phyloP scores from a whole-genome alignment of 2,329 filamentous ascomycete genomes.

The Paecilomyces fulvus region DNA sequence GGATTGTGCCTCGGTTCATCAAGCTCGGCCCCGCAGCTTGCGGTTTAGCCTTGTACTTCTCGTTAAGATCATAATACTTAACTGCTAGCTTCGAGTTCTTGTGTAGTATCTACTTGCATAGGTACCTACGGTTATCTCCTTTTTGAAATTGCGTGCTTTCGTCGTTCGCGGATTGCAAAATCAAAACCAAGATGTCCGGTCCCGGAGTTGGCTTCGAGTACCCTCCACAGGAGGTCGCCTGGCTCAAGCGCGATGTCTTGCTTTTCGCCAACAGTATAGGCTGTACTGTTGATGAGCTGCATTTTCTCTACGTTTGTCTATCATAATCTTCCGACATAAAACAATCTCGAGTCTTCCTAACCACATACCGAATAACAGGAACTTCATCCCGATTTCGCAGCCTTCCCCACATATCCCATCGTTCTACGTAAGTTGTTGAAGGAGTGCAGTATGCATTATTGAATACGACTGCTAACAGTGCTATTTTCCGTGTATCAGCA shows the following conservation, averaged over 20 bases:
- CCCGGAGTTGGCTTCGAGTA: conserved; percentile 69
- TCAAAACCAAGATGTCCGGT: conserved; percentile 31
- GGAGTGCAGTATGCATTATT: not conserved
- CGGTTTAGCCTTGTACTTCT: not conserved
- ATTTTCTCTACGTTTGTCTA: conserved; percentile 72
- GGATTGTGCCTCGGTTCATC: not conserved
- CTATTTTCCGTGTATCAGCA: conserved; percentile 32
- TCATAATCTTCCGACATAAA: not conserved
- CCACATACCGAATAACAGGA: conserved; percentile 49
- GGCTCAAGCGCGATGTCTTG: conserved; percentile 79
- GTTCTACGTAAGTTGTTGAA: conserved; percentile 55
- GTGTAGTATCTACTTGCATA: too few relatives aligned
- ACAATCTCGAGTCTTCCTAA: not conserved
- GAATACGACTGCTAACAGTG: not conserved
- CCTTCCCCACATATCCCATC: conserved; percentile 82
- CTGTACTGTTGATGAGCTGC: conserved; percentile 74
- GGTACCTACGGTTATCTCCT: too few relatives aligned
- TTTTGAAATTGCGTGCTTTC: not conserved
- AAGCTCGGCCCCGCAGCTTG: not conserved
- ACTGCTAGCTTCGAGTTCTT: not conserved
- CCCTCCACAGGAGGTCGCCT: conserved; percentile 65
- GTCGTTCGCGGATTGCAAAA: not conserved
- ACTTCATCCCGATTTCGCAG: conserved; percentile 74
- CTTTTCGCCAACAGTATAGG: conserved; percentile 90
- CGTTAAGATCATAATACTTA: not conserved